Evolutionary conservation across 257 asterid genomes (phyloP).

Genomic region (Striga asiatica): DNA sequence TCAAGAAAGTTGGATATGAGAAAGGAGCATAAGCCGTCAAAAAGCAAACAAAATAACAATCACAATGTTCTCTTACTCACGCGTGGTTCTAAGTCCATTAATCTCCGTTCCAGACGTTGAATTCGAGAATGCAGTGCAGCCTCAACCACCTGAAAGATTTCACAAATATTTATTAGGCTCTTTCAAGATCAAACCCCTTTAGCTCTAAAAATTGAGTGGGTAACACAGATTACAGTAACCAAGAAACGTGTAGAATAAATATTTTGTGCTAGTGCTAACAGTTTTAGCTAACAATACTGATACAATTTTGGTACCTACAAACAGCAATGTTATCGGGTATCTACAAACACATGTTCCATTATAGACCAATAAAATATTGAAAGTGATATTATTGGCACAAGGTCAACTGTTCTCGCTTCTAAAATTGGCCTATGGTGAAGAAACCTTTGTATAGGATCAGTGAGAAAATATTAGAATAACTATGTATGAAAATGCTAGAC

Average conservation of each 20-base stretch:
- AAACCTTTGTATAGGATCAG: neutral
- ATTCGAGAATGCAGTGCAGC: constrained; percentile 93
- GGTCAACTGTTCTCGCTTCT: neutral
- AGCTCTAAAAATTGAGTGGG: neutral
- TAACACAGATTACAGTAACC: neutral
- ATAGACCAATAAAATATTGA: neutral
- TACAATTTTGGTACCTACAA: too few relatives aligned
- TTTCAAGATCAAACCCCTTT: constrained; percentile 12
- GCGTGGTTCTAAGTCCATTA: constrained; percentile 89
- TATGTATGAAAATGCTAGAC: too few relatives aligned
- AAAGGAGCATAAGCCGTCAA: constrained; percentile 9
- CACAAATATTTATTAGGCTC: constrained; percentile 14
- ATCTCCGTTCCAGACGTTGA: constrained; percentile 66
- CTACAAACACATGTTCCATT: neutral
- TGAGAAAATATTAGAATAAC: too few relatives aligned
- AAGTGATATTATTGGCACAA: neutral
- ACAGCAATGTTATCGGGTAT: too few relatives aligned
- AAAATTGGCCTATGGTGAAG: neutral
- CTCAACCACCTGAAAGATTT: constrained; percentile 76
- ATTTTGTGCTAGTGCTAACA: neutral
- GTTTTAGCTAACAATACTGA: neutral
- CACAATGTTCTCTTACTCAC: constrained; percentile 54
- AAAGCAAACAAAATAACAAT: constrained; percentile 10
- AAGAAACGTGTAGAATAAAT: neutral
- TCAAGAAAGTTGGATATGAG: constrained; percentile 2